Conservation (phyloP, 495 filamentous ascomycete genomes). For the Hapsidospora chrysogenum region DNA sequence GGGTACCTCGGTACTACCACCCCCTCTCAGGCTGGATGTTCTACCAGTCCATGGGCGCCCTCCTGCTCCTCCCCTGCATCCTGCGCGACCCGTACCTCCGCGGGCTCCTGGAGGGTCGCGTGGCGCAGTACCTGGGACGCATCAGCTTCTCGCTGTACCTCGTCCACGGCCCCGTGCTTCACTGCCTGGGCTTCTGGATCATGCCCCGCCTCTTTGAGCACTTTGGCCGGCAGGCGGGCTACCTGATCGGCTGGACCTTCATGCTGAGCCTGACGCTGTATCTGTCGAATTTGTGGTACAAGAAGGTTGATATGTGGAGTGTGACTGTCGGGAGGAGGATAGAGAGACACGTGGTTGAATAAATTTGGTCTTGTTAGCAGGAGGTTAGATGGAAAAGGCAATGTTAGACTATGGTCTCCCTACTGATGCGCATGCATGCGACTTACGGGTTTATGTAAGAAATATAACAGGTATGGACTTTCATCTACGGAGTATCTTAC, state of each 20-base stretch:
- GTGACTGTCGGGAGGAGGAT: conserved; percentile 1
- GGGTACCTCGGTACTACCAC: conserved; percentile 2
- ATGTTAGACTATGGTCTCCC: too few relatives aligned
- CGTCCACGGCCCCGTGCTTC: conserved; percentile 38
- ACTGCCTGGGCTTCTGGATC: conserved; percentile 1
- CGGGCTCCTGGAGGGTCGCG: conserved; percentile 31
- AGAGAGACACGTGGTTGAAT: too few relatives aligned
- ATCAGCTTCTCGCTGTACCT: conserved; percentile 47
- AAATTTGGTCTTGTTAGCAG: too few relatives aligned
- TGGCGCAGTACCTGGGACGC: conserved; percentile 46
- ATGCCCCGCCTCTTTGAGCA: conserved; percentile 2
- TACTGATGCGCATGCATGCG: too few relatives aligned
- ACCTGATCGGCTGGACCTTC: neutral
- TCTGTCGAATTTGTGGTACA: conserved; percentile 2
- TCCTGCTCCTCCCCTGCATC: conserved; percentile 38
- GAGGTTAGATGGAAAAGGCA: too few relatives aligned
- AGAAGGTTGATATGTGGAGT: conserved; percentile 1
- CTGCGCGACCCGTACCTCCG: conserved; percentile 31
- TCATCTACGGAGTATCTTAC: too few relatives aligned
- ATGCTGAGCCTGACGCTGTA: conserved; percentile 1
- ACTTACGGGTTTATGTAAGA: too few relatives aligned
- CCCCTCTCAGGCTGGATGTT: conserved; percentile 12
- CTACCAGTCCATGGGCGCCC: conserved; percentile 40
- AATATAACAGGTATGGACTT: too few relatives aligned
- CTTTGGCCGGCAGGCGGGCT: neutral